Evolutionary conservation across 257 asterid genomes (phyloP).

Genomic region (Plantago elongata): DNA sequence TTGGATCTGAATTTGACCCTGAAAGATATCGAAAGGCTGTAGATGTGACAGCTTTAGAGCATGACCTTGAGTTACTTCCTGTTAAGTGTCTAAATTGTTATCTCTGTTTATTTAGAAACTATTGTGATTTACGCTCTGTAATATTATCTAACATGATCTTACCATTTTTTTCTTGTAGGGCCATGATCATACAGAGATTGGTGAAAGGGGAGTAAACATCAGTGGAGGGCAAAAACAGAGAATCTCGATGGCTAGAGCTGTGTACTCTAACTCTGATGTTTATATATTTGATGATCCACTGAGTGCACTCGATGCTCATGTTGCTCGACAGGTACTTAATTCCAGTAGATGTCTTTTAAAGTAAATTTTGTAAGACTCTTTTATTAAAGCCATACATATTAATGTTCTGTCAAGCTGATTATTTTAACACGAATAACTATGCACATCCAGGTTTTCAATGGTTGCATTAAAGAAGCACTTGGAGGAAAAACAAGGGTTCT

Average conservation of each 20-base stretch:
- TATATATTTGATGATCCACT: slow-evolving; percentile 88
- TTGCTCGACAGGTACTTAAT: slow-evolving; percentile 61
- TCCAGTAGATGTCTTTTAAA: background rate
- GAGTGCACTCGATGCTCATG: slow-evolving; percentile 89
- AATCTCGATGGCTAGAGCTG: slow-evolving; percentile 94
- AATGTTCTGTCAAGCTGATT: slow-evolving; percentile 7
- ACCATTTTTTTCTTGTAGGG: slow-evolving; percentile 43
- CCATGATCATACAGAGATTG: slow-evolving; percentile 86
- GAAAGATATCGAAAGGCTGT: slow-evolving; percentile 65
- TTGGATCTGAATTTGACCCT: slow-evolving; percentile 66
- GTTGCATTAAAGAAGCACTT: slow-evolving; percentile 67
- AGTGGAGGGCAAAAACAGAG: slow-evolving; percentile 98
- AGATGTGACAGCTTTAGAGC: slow-evolving; percentile 66
- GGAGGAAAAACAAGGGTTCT: slow-evolving; percentile 82
- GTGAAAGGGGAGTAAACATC: slow-evolving; percentile 90
- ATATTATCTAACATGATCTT: slow-evolving; percentile 6
- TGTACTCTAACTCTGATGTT: slow-evolving; percentile 78
- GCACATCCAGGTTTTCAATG: slow-evolving; percentile 61
- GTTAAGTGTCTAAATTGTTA: slow-evolving; percentile 37
- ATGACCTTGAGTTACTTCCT: slow-evolving; percentile 80
- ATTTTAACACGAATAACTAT: background rate
- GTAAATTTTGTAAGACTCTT: background rate
- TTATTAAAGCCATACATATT: slow-evolving; percentile 7
- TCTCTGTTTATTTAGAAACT: slow-evolving; percentile 1
- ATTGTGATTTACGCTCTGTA: slow-evolving; percentile 11